Percentiles rank a stretch among this genome's conserved stretches.
These are phyloP conservation scores for Cajanus cajan DNA, from an alignment of 306 rosid species.

Conservation along the genomic window DNA sequence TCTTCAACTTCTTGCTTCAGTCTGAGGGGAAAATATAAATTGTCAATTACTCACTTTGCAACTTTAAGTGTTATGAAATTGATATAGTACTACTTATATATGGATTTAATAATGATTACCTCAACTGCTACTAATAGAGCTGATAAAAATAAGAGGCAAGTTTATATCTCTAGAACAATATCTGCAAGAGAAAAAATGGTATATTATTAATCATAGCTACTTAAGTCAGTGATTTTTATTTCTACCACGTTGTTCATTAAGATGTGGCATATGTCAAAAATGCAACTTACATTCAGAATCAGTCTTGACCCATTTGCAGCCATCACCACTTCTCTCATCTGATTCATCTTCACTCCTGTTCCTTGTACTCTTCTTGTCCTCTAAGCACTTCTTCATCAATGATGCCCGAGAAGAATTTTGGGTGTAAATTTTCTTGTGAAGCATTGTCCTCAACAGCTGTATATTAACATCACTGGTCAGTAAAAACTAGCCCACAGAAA, in stretches of 20 bases:
- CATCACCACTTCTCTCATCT: constrained; percentile 48
- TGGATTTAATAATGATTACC: constrained; percentile 23
- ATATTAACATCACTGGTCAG: neutral
- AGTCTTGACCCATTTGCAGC: constrained; percentile 93
- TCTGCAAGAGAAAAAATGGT: constrained; percentile 53
- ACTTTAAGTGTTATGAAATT: neutral
- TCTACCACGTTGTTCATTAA: neutral
- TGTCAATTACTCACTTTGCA: constrained; percentile 29
- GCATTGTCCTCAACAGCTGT: constrained; percentile 85
- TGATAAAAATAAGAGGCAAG: neutral
- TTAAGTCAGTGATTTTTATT: neutral
- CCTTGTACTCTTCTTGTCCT: constrained; percentile 48
- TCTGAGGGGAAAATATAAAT: neutral
- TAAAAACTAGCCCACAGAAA: neutral
- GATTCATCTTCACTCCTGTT: constrained; percentile 43
- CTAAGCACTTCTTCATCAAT: constrained; percentile 55
- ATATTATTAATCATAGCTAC: constrained; percentile 5
- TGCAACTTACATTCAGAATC: constrained; percentile 90
- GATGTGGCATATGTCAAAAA: neutral
- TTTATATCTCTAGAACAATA: constrained; percentile 93
- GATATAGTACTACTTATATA: neutral
- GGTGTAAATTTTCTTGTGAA: constrained; percentile 71
- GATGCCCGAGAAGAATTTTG: constrained; percentile 55
- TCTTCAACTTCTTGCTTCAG: constrained; percentile 29
- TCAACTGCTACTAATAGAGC: constrained; percentile 37